Conservation (phyloP, 441 rosid genomes). For the Biscutella laevigata region DNA sequence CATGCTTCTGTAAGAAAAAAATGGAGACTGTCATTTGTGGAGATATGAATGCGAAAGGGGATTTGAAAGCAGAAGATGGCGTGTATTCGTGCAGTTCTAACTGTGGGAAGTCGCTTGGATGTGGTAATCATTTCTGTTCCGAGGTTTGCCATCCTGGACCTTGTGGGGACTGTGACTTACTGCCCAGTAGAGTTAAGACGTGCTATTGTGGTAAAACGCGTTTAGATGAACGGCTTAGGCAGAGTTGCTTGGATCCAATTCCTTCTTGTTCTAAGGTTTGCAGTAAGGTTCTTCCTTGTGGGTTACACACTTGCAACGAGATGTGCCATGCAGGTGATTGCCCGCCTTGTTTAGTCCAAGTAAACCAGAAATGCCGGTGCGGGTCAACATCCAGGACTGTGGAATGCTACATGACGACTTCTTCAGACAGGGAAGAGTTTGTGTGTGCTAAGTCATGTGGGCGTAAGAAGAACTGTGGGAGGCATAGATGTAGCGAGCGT, state of each 20-base stretch:
- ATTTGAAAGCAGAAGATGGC: slow-evolving; percentile 61
- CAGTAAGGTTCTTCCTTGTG: slow-evolving; percentile 66
- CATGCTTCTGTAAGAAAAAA: slow-evolving; percentile 82
- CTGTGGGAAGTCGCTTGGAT: slow-evolving; percentile 57
- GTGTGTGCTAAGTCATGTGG: slow-evolving; percentile 79
- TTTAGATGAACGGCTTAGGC: slow-evolving; percentile 53
- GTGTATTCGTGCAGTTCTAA: slow-evolving; percentile 61
- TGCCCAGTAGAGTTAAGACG: slow-evolving; percentile 61
- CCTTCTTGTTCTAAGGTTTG: slow-evolving; percentile 64
- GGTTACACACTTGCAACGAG: slow-evolving; percentile 59
- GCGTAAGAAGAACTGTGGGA: slow-evolving; percentile 82
- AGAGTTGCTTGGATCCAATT: slow-evolving; percentile 81
- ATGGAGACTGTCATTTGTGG: slow-evolving; percentile 71
- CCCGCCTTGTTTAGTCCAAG: slow-evolving; percentile 55
- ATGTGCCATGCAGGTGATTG: slow-evolving; percentile 80
- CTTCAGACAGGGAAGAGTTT: slow-evolving; percentile 42
- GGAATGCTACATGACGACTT: slow-evolving; percentile 61
- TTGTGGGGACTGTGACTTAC: slow-evolving; percentile 66
- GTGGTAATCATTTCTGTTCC: slow-evolving; percentile 65
- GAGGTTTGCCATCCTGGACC: slow-evolving; percentile 83
- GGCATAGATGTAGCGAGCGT: slow-evolving; percentile 91
- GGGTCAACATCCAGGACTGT: slow-evolving; percentile 66
- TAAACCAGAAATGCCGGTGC: slow-evolving; percentile 79
- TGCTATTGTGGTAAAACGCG: slow-evolving; percentile 83
- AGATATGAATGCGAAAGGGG: slow-evolving; percentile 77